Evolutionary conservation across 176 grass and related monocot genomes (phyloP).

Genomic region (Hsuehochloa calcarea): DNA sequence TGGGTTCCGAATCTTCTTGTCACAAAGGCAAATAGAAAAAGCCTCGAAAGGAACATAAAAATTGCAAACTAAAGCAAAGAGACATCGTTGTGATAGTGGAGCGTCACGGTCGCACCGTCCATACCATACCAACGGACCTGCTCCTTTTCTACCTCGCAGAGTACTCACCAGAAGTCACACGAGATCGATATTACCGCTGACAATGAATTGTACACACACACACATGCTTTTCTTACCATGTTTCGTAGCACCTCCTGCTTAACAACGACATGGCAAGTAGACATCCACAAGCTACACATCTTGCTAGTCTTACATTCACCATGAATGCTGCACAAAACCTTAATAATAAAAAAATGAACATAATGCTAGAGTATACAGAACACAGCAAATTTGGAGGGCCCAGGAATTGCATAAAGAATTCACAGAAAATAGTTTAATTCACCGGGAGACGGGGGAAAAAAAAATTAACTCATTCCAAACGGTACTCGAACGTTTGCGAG

Average conservation of each 20-base stretch:
- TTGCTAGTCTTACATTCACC: neutral
- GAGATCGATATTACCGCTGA: neutral
- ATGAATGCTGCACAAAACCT: neutral
- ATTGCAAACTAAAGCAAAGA: constrained; percentile 27
- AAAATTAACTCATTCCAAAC: too few relatives aligned
- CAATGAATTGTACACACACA: neutral
- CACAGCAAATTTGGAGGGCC: too few relatives aligned
- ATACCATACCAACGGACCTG: neutral
- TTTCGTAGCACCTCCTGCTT: neutral
- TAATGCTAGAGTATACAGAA: neutral
- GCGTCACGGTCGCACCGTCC: neutral
- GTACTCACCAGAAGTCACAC: neutral
- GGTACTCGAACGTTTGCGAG: too few relatives aligned
- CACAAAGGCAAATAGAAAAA: constrained; percentile 2
- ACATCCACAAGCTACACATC: neutral
- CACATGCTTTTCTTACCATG: neutral
- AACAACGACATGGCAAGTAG: neutral
- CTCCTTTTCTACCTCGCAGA: neutral
- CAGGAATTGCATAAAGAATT: too few relatives aligned
- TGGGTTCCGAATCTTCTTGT: neutral
- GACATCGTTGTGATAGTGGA: constrained; percentile 15
- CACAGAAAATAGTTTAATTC: too few relatives aligned
- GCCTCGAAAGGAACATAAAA: constrained; percentile 25
- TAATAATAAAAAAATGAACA: neutral
- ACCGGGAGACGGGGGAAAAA: too few relatives aligned